A percentile compares a stretch with the other conserved stretches of the same genome.
phyloP scores from a whole-genome alignment of 345 rosid genomes.

The Leavenworthia alabamica region DNA sequence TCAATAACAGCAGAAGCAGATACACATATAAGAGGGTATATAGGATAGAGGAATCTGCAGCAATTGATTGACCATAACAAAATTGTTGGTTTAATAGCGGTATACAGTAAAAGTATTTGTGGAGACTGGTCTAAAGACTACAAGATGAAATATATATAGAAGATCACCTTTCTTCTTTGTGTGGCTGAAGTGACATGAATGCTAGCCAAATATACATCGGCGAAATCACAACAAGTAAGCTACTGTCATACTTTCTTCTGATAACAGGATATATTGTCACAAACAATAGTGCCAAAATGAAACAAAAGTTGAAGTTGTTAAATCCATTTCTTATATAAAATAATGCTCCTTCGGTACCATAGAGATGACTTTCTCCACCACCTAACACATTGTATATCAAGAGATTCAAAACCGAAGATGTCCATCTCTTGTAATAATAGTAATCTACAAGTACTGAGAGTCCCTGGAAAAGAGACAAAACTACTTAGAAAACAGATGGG shows the following conservation, averaged over 20 bases:
- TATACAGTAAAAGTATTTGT: background rate
- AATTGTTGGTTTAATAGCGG: background rate
- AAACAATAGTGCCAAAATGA: conserved; percentile 76
- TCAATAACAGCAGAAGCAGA: conserved; percentile 96
- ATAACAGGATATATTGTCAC: conserved; percentile 57
- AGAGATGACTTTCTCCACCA: conserved; percentile 97
- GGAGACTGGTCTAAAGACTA: background rate
- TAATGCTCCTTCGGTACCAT: conserved; percentile 73
- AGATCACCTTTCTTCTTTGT: conserved; percentile 91
- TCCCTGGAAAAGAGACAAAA: conserved; percentile 42
- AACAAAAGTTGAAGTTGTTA: conserved; percentile 91
- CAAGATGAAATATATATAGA: conserved; percentile 2
- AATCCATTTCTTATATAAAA: conserved; percentile 85
- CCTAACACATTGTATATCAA: conserved; percentile 84
- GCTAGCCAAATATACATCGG: conserved; percentile 87
- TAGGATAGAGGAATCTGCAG: conserved; percentile 87
- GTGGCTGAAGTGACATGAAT: conserved; percentile 95
- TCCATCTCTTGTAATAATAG: conserved; percentile 69
- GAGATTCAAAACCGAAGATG: conserved; percentile 83
- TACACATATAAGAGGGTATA: conserved; percentile 89
- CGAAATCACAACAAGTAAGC: conserved; percentile 65
- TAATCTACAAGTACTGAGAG: conserved; percentile 61
- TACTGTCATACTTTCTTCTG: conserved; percentile 62
- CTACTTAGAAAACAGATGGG: background rate
- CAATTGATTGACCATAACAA: background rate